These are phyloP conservation scores for Toxicodendron radicans DNA, from an alignment of 345 rosid genomes.

Conservation along the genomic window DNA sequence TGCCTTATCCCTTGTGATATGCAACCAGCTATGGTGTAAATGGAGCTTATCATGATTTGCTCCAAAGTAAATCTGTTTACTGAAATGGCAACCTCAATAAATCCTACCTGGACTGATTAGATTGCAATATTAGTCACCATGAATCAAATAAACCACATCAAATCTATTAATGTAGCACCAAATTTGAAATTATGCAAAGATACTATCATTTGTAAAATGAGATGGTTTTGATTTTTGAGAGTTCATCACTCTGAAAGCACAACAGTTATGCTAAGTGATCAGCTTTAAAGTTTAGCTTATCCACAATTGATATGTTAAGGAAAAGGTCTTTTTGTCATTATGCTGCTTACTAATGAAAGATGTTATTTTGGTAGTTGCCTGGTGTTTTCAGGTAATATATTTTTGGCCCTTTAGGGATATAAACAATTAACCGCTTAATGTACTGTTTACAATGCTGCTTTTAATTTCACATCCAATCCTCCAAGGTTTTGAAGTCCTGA, in stretches of 20 bases:
- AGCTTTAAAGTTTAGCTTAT: not conserved
- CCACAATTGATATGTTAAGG: not conserved
- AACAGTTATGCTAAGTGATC: not conserved
- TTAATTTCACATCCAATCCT: not conserved
- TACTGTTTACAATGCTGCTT: not conserved
- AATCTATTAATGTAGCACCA: not conserved
- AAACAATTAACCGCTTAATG: not conserved
- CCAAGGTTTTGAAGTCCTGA: not conserved
- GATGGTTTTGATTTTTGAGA: not conserved
- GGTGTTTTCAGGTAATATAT: not conserved
- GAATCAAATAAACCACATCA: not conserved
- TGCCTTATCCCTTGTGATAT: not conserved
- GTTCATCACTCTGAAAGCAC: not conserved
- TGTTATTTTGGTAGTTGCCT: not conserved
- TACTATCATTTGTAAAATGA: not conserved
- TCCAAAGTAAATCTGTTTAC: not conserved
- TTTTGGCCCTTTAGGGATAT: not conserved
- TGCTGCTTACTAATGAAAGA: not conserved
- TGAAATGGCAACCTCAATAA: not conserved
- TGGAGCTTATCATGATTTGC: not conserved
- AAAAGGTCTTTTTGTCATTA: not conserved
- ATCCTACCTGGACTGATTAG: not conserved
- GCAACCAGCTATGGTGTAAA: not conserved
- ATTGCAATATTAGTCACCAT: not conserved
- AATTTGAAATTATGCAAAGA: not conserved